Conservation (phyloP, 768 basidiomycete genomes). For the Lactarius hatsudake region DNA sequence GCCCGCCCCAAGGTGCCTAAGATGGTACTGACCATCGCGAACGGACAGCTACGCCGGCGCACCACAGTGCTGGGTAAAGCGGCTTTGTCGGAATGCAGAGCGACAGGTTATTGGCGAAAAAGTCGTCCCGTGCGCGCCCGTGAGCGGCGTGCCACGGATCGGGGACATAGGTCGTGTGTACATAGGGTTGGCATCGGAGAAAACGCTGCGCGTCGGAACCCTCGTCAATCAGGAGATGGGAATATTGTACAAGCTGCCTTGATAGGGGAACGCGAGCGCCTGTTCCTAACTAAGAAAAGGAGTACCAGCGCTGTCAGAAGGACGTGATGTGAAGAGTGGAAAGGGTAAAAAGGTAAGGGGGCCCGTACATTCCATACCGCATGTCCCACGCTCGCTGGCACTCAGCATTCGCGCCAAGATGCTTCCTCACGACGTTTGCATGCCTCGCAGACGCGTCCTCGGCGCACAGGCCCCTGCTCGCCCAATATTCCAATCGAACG, state of each 20-base stretch:
- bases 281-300: conserved; percentile 16
- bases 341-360: not conserved
- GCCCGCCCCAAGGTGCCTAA: not conserved
- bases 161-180: conserved; percentile 20
- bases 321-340: conserved; percentile 18
- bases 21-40: conserved; percentile 3
- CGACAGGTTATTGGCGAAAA: not conserved
- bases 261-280: conserved; percentile 20
- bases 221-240: conserved; percentile 5
- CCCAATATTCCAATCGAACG: conserved; percentile 28
- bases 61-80: not conserved
- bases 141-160: not conserved
- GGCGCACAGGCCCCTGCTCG: conserved; percentile 13
- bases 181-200: conserved; percentile 18
- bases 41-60: not conserved
- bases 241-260: conserved; percentile 21
- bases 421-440: conserved; percentile 26
- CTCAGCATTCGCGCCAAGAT: conserved; percentile 25
- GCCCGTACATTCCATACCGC: conserved; percentile 23
- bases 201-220: conserved; percentile 4
- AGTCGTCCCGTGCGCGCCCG: not conserved
- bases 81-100: conserved; percentile 3
- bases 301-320: conserved; percentile 18
- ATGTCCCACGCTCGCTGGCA: conserved; percentile 5
- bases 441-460: conserved; percentile 27